Base-by-base conservation (phyloP, 768 basidiomycete genomes). In the Pisolithus marmoratus region DNA sequence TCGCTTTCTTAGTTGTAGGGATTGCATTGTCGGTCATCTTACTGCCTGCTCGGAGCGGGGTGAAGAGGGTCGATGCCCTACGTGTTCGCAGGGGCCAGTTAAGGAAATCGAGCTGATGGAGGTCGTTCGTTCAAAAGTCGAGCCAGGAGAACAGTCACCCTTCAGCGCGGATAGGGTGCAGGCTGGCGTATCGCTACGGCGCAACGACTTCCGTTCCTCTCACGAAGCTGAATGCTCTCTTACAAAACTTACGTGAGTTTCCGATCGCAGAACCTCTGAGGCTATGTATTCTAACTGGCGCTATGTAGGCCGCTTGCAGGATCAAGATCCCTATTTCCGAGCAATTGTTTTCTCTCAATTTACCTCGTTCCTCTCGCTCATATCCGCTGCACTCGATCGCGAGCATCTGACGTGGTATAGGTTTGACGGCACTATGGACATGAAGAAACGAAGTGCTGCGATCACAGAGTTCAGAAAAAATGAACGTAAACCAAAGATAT, bases 261-360 rank as follows among this genome's bases (percentile, higher is more conserved):
- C 36, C 48, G 12, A 17, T 47, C n/a, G 8, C 37, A 5, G 36
- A 44, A 31, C 5, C 19, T 31, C 26, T 9, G 36, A 12, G n/a
- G 9, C 26, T 19, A 46, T 40, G 29, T 27, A 27, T 43, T 26
- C 34, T 26, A 53, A 58, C 41, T 24, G 54, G 27, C 43, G 34
- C 34, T 12, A 5, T 40, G 49, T 55, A 85, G 82, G 81, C 58
- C 75, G 80, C 58, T 66, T 91, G 58, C 72, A 77, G 62, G 75
- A 82, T 62, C 78, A 90, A 71, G 85, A 90, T 53, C 84, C 88
- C 1, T 76, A 72, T 59, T 91, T 90, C 67, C 80, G 88, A 34
- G 90, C 87, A 1, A 85, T 94, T 22, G 85, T 94, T 4, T 94
- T 94, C 66, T 92, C 90, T 1, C 90, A 94, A 59, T 94, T 94